A percentile compares a stretch with the other conserved stretches of the same genome.
phyloP scores from a whole-genome alignment of 164 flowering plant species.

The Liriodendron chinense region DNA sequence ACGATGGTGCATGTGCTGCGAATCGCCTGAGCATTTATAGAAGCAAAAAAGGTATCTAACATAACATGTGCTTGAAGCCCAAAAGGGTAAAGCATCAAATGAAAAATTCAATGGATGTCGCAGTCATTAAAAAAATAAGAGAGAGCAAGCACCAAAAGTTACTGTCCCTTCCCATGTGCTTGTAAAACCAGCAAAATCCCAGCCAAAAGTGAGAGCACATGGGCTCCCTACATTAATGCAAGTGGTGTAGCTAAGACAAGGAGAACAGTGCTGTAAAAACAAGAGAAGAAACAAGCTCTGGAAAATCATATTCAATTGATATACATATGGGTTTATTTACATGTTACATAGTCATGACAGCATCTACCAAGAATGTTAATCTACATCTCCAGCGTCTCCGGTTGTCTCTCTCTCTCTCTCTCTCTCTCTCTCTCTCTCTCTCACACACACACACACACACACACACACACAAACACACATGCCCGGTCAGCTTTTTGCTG shows the following conservation, averaged over 20 bases:
- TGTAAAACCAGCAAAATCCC: not conserved
- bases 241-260: not conserved
- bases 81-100: not conserved
- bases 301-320: constrained; percentile 41
- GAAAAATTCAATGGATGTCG: not conserved
- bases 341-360: constrained; percentile 36
- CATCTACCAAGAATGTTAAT: constrained; percentile 5
- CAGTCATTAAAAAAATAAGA: not conserved
- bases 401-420: constrained; percentile 37
- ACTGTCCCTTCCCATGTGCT: not conserved
- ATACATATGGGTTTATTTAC: constrained; percentile 49
- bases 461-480: constrained; percentile 7
- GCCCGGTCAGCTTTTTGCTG: constrained; percentile 39
- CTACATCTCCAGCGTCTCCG: constrained; percentile 19
- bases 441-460: too few relatives aligned
- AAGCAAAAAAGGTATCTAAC: not conserved
- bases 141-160: not conserved
- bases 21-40: not conserved
- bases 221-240: not conserved
- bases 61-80: constrained; percentile 3
- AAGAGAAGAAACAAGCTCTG: constrained; percentile 12
- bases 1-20: not conserved
- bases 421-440: constrained; percentile 42
- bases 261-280: not conserved
- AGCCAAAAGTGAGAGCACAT: constrained; percentile 3